Percentiles rank a stretch among this genome's conserved stretches.
These are phyloP conservation scores for Leccinum angustisporum DNA, from an alignment of 1,284 basidiomycete genomes.

Conservation along the genomic window DNA sequence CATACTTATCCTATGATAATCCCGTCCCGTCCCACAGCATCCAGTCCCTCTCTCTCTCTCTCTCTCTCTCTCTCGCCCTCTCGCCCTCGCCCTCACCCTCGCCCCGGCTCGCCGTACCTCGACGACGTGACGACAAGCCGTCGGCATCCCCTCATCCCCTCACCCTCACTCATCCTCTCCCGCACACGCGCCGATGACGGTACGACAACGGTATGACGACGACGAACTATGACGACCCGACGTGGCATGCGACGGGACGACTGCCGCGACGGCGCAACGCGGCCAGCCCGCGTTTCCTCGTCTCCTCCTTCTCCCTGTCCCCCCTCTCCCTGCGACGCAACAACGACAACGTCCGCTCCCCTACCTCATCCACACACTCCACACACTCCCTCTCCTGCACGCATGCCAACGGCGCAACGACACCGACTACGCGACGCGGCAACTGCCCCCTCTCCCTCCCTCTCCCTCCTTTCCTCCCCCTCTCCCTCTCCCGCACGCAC, in stretches of 20 bases:
- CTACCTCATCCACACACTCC: not conserved
- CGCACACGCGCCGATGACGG: not conserved
- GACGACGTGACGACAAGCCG: not conserved
- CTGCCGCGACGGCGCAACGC: not conserved
- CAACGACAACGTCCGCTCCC: not conserved
- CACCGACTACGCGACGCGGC: no score
- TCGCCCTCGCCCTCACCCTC: not conserved
- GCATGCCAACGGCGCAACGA: not conserved
- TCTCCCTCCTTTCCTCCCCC: no score
- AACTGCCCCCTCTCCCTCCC: no score
- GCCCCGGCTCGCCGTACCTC: not conserved
- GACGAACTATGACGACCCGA: not conserved
- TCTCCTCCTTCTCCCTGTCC: no score
- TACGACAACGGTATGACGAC: no score
- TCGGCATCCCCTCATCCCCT: not conserved
- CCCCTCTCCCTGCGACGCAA: not conserved
- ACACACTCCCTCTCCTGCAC: not conserved
- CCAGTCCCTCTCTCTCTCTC: not conserved
- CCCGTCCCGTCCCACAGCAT: no score
- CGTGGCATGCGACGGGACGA: not conserved
- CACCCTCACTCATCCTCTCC: not conserved
- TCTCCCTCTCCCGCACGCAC: no score
- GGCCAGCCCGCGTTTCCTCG: no score
- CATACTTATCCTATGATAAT: no score
- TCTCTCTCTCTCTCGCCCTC: not conserved